phyloP scores from a whole-genome alignment of 2,329 filamentous ascomycete species.

The Neopestalotiopsis sp. region DNA sequence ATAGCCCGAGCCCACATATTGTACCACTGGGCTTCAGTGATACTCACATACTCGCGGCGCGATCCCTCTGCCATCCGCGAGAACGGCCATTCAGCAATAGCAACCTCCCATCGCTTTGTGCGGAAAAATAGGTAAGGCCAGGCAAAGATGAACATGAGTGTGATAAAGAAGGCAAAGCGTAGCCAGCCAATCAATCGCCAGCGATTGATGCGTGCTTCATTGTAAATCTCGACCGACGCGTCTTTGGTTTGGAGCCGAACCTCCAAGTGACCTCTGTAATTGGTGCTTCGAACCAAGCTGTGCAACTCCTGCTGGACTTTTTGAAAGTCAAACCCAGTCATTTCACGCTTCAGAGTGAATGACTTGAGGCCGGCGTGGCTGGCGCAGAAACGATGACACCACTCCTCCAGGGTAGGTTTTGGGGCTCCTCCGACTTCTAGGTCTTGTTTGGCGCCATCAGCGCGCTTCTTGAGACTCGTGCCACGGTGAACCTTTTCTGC shows the following conservation, averaged over 20 bases:
- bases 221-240: constrained; percentile 66
- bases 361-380: constrained; percentile 61
- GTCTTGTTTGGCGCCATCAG: constrained; percentile 41
- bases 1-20: constrained; percentile 67
- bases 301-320: constrained; percentile 57
- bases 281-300: constrained; percentile 64
- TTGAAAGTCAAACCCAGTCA: constrained; percentile 66
- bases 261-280: constrained; percentile 67
- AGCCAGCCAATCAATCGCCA: constrained; percentile 71
- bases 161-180: constrained; percentile 67
- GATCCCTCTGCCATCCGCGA: constrained; percentile 42
- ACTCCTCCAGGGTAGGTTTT: constrained; percentile 55
- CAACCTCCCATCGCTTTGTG: constrained; percentile 71
- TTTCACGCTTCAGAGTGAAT: constrained; percentile 55
- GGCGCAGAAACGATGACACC: constrained; percentile 72
- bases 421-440: constrained; percentile 46
- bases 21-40: constrained; percentile 66
- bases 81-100: constrained; percentile 65
- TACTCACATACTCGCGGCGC: constrained; percentile 53
- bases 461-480: constrained; percentile 53
- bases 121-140: constrained; percentile 74
- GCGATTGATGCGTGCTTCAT: constrained; percentile 62
- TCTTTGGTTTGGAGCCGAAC: constrained; percentile 66
- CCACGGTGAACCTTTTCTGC: constrained; percentile 69
- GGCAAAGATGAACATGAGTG: constrained; percentile 70